These are phyloP conservation scores for Actinomortierella ambigua DNA, from an alignment of 371 early-diverging fungal species.

Conservation along the genomic window DNA sequence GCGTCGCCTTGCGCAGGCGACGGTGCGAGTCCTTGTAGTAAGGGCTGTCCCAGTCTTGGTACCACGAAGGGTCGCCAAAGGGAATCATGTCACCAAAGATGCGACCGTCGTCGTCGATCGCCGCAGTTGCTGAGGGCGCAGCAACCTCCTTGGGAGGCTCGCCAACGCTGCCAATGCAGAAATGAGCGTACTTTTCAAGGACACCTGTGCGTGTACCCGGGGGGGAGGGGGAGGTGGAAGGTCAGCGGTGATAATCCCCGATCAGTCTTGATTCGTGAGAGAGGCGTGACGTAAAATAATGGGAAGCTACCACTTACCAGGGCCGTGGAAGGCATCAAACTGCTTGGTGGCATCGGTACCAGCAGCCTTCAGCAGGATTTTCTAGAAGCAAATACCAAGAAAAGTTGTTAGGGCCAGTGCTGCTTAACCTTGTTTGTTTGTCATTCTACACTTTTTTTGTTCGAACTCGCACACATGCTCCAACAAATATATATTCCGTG, in stretches of 20 bases:
- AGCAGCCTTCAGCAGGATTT: conserved; percentile 79
- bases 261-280: not conserved
- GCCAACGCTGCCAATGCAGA: conserved; percentile 66
- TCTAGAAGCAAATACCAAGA: conserved; percentile 19
- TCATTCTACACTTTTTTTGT: too few relatives aligned
- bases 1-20: conserved; percentile 65
- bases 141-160: conserved; percentile 37
- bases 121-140: conserved; percentile 18
- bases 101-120: conserved; percentile 41
- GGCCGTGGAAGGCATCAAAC: conserved; percentile 86
- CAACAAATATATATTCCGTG: too few relatives aligned
- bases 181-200: conserved; percentile 62
- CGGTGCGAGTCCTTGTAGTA: conserved; percentile 84
- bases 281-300: not conserved
- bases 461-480: too few relatives aligned
- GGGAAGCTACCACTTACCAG: conserved; percentile 15
- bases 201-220: too few relatives aligned
- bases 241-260: too few relatives aligned
- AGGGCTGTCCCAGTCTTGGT: conserved; percentile 75
- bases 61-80: conserved; percentile 88
- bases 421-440: too few relatives aligned
- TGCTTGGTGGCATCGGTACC: conserved; percentile 90
- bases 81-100: conserved; percentile 80
- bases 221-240: too few relatives aligned
- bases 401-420: not conserved